A percentile compares a stretch with the other conserved stretches of the same genome.
These are phyloP conservation scores for Filobasidium uniguttulatum DNA, from an alignment of 1,284 basidiomycete genomes.

Conservation along the genomic window DNA sequence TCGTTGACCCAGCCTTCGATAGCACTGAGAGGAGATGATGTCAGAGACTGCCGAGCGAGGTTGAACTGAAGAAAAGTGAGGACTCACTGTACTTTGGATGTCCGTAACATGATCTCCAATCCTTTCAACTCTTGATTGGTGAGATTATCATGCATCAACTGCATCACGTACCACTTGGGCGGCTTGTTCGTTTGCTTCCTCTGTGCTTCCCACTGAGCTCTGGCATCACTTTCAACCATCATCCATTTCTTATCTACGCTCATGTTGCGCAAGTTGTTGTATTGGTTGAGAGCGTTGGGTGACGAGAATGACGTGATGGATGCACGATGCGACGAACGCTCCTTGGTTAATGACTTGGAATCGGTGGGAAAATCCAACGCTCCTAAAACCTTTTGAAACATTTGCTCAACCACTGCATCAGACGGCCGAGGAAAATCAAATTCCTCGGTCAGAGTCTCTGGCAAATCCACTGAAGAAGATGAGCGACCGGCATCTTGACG, in stretches of 20 bases:
- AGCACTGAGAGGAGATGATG: background rate
- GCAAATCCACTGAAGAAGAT: background rate
- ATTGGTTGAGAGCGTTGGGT: background rate
- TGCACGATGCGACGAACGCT: background rate
- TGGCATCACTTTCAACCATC: background rate
- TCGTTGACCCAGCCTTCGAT: background rate
- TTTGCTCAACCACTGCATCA: background rate
- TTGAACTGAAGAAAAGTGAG: background rate
- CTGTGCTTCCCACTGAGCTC: background rate
- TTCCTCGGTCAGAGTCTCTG: background rate
- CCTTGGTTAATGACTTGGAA: background rate
- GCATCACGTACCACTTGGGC: background rate
- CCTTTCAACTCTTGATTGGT: background rate
- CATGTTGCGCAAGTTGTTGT: background rate
- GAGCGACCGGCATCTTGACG: background rate
- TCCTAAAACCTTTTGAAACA: background rate
- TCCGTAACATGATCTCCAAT: conserved; percentile 1
- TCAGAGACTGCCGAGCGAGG: background rate
- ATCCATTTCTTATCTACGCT: background rate
- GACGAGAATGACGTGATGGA: background rate
- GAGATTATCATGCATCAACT: background rate
- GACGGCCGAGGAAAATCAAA: background rate
- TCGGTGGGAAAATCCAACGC: background rate
- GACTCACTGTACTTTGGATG: background rate
- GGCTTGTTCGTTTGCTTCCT: background rate